Evolutionary conservation across 2,329 filamentous ascomycete genomes (phyloP).

Genomic region (Botrytis medusae): DNA sequence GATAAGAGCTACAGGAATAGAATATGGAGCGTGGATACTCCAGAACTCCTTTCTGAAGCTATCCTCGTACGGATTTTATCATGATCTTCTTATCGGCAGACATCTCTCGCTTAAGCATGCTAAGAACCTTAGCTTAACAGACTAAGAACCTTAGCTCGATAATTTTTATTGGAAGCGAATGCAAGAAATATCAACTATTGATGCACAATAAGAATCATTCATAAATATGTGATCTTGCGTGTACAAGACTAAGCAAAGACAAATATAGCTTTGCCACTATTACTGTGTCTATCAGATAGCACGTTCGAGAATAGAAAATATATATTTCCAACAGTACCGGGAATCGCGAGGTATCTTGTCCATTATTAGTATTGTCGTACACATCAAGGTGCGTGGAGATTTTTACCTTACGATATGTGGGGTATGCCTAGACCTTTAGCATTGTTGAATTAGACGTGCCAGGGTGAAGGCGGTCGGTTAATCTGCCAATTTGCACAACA

Average conservation of each 20-base stretch:
- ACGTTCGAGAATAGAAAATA: background rate
- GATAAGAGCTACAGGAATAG: too few species aligned
- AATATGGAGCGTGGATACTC: too few species aligned
- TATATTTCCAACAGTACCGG: background rate
- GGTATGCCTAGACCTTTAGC: background rate
- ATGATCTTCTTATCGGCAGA: too few species aligned
- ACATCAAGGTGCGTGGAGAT: background rate
- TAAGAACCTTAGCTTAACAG: too few species aligned
- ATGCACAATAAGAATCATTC: too few species aligned
- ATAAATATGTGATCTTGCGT: background rate
- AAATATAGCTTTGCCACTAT: background rate
- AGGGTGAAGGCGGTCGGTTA: background rate
- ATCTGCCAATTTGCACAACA: background rate
- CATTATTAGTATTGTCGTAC: background rate
- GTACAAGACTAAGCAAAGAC: background rate
- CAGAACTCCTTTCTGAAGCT: too few species aligned
- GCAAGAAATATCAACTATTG: too few species aligned
- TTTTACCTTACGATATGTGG: background rate
- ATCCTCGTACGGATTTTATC: too few species aligned
- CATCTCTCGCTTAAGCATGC: too few species aligned
- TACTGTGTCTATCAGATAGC: background rate
- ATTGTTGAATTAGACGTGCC: background rate
- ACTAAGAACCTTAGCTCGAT: too few species aligned
- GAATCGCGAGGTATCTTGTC: background rate
- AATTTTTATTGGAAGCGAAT: too few species aligned